A percentile compares a stretch with the other conserved stretches of the same genome.
These are phyloP conservation scores for Daldinia eschscholtzii DNA, from an alignment of 2,329 filamentous ascomycete genomes.

Conservation along the genomic window DNA sequence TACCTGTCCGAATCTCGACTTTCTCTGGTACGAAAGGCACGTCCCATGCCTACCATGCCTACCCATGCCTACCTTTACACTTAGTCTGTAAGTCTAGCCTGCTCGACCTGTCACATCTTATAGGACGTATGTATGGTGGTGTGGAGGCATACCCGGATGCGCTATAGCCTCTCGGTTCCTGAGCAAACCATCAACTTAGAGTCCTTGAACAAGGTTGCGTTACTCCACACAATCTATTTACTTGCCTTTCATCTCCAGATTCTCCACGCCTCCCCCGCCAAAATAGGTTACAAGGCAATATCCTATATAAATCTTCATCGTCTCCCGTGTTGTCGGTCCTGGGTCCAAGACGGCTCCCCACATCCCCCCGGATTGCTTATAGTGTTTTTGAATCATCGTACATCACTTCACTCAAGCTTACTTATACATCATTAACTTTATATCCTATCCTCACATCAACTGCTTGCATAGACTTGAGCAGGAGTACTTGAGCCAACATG, in stretches of 20 bases:
- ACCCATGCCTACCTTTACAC: constrained; percentile 13
- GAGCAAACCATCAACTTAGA: constrained; percentile 44
- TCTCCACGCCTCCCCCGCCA: constrained; percentile 54
- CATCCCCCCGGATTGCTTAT: constrained; percentile 43
- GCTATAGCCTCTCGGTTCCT: constrained; percentile 49
- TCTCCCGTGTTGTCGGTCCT: constrained; percentile 52
- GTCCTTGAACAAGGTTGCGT: constrained; percentile 34
- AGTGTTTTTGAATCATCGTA: constrained; percentile 38
- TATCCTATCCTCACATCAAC: constrained; percentile 32
- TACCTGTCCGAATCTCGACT: constrained; percentile 43
- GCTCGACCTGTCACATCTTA: constrained; percentile 46
- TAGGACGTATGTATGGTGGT: constrained; percentile 41
- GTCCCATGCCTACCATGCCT: constrained; percentile 37
- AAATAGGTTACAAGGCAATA: constrained; percentile 52
- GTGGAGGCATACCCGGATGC: constrained; percentile 48
- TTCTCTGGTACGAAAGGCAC: constrained; percentile 46
- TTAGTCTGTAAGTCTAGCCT: constrained; percentile 40
- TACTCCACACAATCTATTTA: constrained; percentile 49
- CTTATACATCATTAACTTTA: constrained; percentile 48
- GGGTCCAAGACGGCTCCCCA: constrained; percentile 48
- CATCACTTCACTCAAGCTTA: constrained; percentile 38
- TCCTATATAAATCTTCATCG: constrained; percentile 58
- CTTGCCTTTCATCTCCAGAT: constrained; percentile 52
- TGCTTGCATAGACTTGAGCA: constrained; percentile 32
- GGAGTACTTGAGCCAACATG: constrained; percentile 51